phyloP scores from a whole-genome alignment of 2,329 filamentous ascomycete genomes.

The Thelonectria rubi region DNA sequence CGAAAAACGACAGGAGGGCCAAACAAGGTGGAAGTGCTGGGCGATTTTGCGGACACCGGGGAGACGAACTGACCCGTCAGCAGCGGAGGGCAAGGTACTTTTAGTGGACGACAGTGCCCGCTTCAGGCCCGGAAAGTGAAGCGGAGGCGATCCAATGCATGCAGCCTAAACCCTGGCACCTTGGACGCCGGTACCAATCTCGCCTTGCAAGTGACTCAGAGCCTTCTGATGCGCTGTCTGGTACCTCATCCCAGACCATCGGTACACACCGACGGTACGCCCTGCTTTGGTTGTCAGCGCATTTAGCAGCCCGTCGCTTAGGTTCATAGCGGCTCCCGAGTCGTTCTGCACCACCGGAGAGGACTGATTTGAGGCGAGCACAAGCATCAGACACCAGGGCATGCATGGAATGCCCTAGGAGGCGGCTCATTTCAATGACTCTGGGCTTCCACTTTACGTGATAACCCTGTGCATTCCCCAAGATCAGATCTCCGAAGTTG shows the following conservation, averaged over 20 bases:
- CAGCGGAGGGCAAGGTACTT: conserved; percentile 12
- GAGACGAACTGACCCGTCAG: conserved; percentile 35
- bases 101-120: conserved; percentile 6
- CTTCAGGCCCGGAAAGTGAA: neutral
- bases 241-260: neutral
- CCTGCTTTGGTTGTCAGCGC: neutral
- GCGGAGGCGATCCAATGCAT: neutral
- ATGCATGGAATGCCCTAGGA: neutral
- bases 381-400: neutral
- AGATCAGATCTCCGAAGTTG: too few relatives aligned
- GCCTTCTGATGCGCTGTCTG: neutral
- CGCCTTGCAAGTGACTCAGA: neutral
- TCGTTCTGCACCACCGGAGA: neutral
- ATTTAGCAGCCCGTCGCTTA: neutral
- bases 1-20: neutral
- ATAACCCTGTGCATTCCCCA: too few relatives aligned
- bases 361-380: neutral
- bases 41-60: conserved; percentile 30
- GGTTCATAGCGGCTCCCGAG: neutral
- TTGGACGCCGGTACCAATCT: neutral
- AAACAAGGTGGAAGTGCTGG: conserved; percentile 26
- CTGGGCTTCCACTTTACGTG: neutral
- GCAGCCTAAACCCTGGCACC: neutral
- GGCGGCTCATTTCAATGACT: neutral
- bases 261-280: neutral